Base-by-base conservation (phyloP, 2,329 filamentous ascomycete genomes). In the Aspergillus eucalypticola region DNA sequence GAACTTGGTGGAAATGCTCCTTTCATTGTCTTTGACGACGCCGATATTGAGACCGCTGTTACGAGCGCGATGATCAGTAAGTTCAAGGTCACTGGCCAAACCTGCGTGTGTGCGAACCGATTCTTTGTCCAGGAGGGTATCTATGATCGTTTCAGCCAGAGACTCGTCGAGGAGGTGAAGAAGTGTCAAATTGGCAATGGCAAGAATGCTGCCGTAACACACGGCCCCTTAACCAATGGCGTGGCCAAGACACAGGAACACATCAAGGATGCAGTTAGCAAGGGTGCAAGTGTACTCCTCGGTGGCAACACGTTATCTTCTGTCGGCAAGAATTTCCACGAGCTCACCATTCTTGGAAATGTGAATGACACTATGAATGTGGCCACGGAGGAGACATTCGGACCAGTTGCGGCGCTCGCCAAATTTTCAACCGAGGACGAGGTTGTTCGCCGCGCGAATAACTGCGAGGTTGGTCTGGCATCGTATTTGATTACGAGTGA, bases 1-100 rank as follows among this genome's bases (percentile, higher is more conserved):
- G 93, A 97, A 75, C 88, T 97, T 1, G 93, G 94, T 56, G 94
- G 94, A 41, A 97, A 97, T 74, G 90, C 92, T 0, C 92, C 93
- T 1, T 96, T 96, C 71, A 96, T 97, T 67, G 91, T 97, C 32
- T 97, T 97, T 71, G 91, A 96, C 70, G 93, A 97, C 71, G 71
- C 68, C 3, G 90, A 93, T 72, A 76, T 97, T 11, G 92, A 96
- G 60, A 78, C 80, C 1, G 94, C 94, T 1, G 91, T 97, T 1
- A 79, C 86, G 0, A 92, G 91, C 23, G 91, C 91, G 44, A 84
- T 97, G 56, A 81, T 87, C 8, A 91, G 86, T 71, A 98, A 97
- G 76, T 97, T 97, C 85, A 88, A 93, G 56, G 90, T 88, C 4
- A 94, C 90, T 0, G 94, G 94, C 17, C 94, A 98, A 81, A 97